Percentiles rank a stretch among this genome's conserved stretches.
Conservation (phyloP, 208 protist genomes). For the Acanthamoeba healyi region DNA sequence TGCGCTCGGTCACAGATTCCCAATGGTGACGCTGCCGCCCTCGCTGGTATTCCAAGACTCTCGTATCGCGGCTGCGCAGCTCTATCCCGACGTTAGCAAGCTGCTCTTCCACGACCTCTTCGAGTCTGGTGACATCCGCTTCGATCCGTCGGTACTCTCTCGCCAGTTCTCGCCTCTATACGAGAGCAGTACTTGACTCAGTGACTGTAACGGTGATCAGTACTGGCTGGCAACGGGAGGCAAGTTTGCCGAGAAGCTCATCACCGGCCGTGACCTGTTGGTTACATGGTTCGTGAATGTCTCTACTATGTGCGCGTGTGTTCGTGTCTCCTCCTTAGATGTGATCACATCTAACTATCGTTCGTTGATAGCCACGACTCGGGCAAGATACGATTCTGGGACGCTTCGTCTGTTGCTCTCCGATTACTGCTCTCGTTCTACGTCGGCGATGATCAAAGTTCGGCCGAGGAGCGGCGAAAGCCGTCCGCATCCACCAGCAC, state of each 20-base stretch:
- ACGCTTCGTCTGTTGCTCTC: constrained; percentile 11
- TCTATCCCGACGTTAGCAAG: constrained; percentile 18
- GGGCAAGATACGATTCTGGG: constrained; percentile 47
- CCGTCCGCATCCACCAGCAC: neutral
- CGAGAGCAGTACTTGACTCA: no score
- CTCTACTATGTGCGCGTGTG: no score
- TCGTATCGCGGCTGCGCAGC: neutral
- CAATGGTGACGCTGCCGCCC: constrained; percentile 41
- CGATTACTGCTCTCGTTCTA: constrained; percentile 14
- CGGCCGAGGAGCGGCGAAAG: constrained; percentile 8
- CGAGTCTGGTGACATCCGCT: constrained; percentile 35
- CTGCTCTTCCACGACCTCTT: constrained; percentile 51
- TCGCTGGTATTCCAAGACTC: constrained; percentile 57
- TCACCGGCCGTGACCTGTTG: constrained; percentile 21
- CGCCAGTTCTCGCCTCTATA: no score
- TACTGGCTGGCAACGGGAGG: constrained; percentile 21
- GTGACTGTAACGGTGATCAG: no score
- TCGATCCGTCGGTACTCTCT: constrained; percentile 22
- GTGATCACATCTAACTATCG: no score
- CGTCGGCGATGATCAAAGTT: constrained; percentile 9
- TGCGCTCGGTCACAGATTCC: no score
- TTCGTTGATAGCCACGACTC: constrained; percentile 18
- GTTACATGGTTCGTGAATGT: neutral
- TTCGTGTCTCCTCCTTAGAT: no score
- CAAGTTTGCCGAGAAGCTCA: constrained; percentile 16